phyloP scores from a whole-genome alignment of 2,329 filamentous ascomycete genomes.

The Beauveria australis region DNA sequence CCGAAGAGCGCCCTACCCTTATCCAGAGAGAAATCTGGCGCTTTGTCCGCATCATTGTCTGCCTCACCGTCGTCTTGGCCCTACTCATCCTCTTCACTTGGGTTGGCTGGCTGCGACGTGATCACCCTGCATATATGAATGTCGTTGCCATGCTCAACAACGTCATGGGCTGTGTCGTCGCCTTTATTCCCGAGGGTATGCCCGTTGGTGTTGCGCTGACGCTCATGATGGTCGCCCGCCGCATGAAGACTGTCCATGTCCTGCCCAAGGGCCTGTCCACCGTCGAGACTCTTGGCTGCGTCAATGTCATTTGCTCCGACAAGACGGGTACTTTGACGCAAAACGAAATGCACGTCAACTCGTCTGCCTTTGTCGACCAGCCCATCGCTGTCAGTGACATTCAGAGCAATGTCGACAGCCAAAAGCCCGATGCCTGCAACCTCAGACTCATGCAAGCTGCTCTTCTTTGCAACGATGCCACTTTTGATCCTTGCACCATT shows the following conservation, averaged over 20 bases:
- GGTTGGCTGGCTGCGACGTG: slow-evolving; percentile 30
- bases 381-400: slow-evolving; percentile 21
- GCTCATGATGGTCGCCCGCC: slow-evolving; percentile 33
- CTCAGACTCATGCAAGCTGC: slow-evolving; percentile 22
- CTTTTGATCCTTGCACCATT: slow-evolving; percentile 30
- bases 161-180: slow-evolving; percentile 35
- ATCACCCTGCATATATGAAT: slow-evolving; percentile 31
- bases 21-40: slow-evolving; percentile 35
- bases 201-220: slow-evolving; percentile 31
- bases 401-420: slow-evolving; percentile 14
- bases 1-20: slow-evolving; percentile 30
- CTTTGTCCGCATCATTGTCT: slow-evolving; percentile 35
- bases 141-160: slow-evolving; percentile 36
- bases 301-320: slow-evolving; percentile 36
- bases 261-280: slow-evolving; percentile 33
- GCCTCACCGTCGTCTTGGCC: slow-evolving; percentile 29
- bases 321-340: slow-evolving; percentile 36
- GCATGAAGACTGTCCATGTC: slow-evolving; percentile 35
- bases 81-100: slow-evolving; percentile 37
- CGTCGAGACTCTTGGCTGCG: slow-evolving; percentile 34
- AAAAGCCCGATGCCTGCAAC: slow-evolving; percentile 12
- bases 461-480: slow-evolving; percentile 33
- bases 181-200: slow-evolving; percentile 33
- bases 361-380: slow-evolving; percentile 28
- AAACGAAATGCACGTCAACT: slow-evolving; percentile 36